Conservation (phyloP, 1,284 basidiomycete genomes). For the Gomphus sp. region DNA sequence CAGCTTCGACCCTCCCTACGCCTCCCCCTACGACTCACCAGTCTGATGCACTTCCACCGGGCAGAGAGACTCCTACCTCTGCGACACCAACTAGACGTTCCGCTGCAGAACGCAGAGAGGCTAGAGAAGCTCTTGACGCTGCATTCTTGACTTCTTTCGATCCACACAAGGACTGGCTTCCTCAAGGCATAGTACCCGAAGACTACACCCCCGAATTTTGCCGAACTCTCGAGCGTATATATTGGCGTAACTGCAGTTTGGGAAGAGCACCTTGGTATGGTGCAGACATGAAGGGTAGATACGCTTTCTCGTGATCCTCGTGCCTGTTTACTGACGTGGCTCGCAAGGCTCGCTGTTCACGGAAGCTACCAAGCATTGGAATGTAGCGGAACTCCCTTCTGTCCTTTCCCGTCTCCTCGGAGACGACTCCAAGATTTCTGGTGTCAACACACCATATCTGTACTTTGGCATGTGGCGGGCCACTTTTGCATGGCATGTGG, state of each 20-base stretch:
- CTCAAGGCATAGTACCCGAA: constrained; percentile 50
- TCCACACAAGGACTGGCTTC: constrained; percentile 68
- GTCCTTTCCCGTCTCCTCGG: constrained; percentile 78
- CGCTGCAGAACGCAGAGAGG: constrained; percentile 7
- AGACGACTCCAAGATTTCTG: constrained; percentile 65
- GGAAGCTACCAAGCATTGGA: constrained; percentile 79
- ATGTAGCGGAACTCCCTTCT: constrained; percentile 86
- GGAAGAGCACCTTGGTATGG: constrained; percentile 93
- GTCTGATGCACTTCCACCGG: background rate
- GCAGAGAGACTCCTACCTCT: background rate
- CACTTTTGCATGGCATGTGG: constrained; percentile 98
- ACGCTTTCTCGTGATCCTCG: constrained; percentile 15
- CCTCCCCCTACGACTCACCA: background rate
- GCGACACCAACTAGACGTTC: background rate
- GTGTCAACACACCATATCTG: constrained; percentile 95
- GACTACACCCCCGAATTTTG: constrained; percentile 88
- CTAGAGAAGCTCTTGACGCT: constrained; percentile 26
- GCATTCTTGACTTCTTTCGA: constrained; percentile 66
- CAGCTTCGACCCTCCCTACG: constrained; percentile 9
- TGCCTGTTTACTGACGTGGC: constrained; percentile 2
- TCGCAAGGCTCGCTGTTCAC: constrained; percentile 75
- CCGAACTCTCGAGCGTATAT: constrained; percentile 79
- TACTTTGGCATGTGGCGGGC: constrained; percentile 99
- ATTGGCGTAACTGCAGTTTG: constrained; percentile 86
- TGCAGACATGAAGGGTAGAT: constrained; percentile 79